phyloP scores from a whole-genome alignment of 768 basidiomycete species.

The Exsudoporus frostii region DNA sequence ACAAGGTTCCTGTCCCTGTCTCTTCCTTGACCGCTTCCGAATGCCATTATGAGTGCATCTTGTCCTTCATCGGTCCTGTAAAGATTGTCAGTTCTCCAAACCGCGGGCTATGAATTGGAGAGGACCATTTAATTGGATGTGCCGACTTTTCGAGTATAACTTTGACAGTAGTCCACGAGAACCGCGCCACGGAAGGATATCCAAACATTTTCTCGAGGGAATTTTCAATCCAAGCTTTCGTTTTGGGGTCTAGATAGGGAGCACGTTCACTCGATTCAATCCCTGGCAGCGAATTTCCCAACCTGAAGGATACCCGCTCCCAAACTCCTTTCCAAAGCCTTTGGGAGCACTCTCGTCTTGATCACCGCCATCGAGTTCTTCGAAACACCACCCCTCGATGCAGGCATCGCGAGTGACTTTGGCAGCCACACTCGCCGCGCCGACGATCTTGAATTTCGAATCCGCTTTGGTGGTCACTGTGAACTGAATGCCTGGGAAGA shows the following conservation, averaged over 20 bases:
- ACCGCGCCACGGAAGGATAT: constrained; percentile 84
- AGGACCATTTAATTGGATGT: constrained; percentile 77
- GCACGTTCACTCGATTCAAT: not conserved
- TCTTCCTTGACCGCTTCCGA: constrained; percentile 61
- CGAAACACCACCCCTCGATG: constrained; percentile 80
- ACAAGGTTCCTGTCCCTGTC: constrained; percentile 76
- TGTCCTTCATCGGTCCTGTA: constrained; percentile 83
- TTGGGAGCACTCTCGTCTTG: not conserved
- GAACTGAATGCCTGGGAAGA: constrained; percentile 83
- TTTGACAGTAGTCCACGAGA: constrained; percentile 95
- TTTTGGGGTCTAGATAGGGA: constrained; percentile 75
- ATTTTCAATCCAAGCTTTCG: constrained; percentile 77
- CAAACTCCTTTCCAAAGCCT: constrained; percentile 43
- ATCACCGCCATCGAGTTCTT: constrained; percentile 45
- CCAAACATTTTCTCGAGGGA: constrained; percentile 88
- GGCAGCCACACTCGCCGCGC: constrained; percentile 96
- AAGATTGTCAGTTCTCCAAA: not conserved
- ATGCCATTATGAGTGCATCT: constrained; percentile 70
- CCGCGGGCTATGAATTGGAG: not conserved
- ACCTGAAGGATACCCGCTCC: constrained; percentile 94
- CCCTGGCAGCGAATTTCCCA: not conserved
- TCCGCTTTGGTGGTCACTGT: constrained; percentile 94
- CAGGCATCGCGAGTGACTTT: constrained; percentile 95
- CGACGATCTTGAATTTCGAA: constrained; percentile 93
- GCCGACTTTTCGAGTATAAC: constrained; percentile 77